Conservation (phyloP, 2,329 filamentous ascomycete species). For the Trichoderma sp. region DNA sequence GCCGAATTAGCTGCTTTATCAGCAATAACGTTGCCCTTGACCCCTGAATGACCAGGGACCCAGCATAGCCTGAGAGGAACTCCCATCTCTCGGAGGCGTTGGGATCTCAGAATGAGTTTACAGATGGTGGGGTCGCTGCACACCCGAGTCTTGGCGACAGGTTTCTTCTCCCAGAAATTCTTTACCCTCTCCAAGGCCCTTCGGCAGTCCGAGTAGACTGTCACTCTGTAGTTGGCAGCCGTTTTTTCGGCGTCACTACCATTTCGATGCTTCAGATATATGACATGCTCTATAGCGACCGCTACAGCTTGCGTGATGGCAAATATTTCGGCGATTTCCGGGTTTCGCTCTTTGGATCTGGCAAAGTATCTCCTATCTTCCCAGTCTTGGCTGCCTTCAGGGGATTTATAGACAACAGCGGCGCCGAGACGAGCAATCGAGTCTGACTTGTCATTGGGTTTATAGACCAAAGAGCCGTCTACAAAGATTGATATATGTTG, state of each 20-base stretch:
- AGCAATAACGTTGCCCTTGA: background rate
- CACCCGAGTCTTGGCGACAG: background rate
- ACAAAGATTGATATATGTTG: background rate
- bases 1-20: background rate
- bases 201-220: background rate
- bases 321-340: fast-evolving
- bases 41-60: background rate
- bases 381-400: background rate
- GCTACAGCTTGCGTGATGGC: background rate
- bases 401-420: background rate
- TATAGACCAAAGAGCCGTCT: background rate
- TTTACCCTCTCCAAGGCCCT: background rate
- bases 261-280: background rate
- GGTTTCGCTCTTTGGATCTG: no score
- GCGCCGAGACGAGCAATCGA: background rate
- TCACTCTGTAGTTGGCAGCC: background rate
- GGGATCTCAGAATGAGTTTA: background rate
- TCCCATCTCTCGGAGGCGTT: background rate
- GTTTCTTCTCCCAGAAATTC: background rate
- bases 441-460: background rate
- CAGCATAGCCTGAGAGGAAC: background rate
- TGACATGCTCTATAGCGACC: background rate
- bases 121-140: background rate
- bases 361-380: background rate
- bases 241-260: background rate